phyloP scores from a whole-genome alignment of 139 green algal species.

The Astrephomene gubernaculifera region DNA sequence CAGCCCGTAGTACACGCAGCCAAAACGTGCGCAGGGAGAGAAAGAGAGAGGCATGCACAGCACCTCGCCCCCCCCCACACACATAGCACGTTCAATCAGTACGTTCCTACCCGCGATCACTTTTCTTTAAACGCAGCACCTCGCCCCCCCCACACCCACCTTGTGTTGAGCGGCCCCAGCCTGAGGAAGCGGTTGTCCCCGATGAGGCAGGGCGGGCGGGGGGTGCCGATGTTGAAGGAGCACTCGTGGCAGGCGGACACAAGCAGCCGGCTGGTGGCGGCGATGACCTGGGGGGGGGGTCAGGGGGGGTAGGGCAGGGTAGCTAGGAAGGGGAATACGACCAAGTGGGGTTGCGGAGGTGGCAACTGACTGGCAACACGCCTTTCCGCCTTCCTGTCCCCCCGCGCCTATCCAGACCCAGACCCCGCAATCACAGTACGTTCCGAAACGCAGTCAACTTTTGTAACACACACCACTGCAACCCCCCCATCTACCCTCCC shows the following conservation, averaged over 20 bases:
- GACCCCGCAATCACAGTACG: too few relatives aligned
- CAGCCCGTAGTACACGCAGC: too few relatives aligned
- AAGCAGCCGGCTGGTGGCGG: slow-evolving; percentile 61
- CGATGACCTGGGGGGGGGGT: slow-evolving; percentile 65
- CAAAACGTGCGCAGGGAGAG: too few relatives aligned
- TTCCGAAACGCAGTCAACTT: too few relatives aligned
- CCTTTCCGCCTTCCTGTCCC: not conserved
- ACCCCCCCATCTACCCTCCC: not conserved
- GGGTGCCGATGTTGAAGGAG: slow-evolving; percentile 83
- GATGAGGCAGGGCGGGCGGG: slow-evolving; percentile 72
- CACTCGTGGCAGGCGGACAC: slow-evolving; percentile 88
- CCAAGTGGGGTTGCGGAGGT: too few relatives aligned
- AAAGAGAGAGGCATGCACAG: too few relatives aligned
- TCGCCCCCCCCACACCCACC: slow-evolving; percentile 57
- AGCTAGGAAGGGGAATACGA: not conserved
- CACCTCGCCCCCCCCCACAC: too few relatives aligned
- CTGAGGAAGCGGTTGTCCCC: slow-evolving; percentile 86
- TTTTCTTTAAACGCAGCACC: too few relatives aligned
- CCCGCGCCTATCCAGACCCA: not conserved
- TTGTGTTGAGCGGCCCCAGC: slow-evolving; percentile 87
- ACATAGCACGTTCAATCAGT: too few relatives aligned
- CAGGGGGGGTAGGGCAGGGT: not conserved
- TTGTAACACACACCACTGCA: too few relatives aligned
- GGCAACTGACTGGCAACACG: not conserved
- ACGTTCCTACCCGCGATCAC: too few relatives aligned